Conservation (phyloP, 2,329 filamentous ascomycete species). For the Stachybotrys chlorohalonatus region DNA sequence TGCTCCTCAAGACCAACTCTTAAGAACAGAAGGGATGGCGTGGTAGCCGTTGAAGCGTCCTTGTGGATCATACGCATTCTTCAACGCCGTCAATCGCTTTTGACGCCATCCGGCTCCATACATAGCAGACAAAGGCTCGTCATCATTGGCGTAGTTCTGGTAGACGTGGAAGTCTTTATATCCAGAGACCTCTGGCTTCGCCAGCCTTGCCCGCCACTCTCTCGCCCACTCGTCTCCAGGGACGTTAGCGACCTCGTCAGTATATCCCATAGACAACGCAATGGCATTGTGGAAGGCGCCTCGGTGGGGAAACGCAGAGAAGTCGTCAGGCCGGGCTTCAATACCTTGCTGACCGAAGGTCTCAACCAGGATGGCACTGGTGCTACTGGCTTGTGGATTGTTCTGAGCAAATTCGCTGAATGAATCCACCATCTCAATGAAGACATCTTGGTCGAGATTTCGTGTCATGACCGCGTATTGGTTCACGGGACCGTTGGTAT, state of each 20-base stretch:
- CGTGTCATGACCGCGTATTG: background rate
- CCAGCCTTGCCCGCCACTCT: slow-evolving; percentile 9
- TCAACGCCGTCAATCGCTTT: slow-evolving; percentile 32
- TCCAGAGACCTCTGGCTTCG: slow-evolving; percentile 2
- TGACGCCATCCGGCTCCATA: slow-evolving; percentile 45
- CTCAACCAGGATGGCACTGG: slow-evolving; percentile 44
- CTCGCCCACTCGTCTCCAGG: slow-evolving; percentile 8
- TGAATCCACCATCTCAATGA: background rate
- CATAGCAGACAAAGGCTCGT: slow-evolving; percentile 28
- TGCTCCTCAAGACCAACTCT: background rate
- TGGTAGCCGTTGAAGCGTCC: slow-evolving; percentile 28
- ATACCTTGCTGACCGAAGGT: slow-evolving; percentile 38
- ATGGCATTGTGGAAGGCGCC: slow-evolving; percentile 9
- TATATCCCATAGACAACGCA: slow-evolving; percentile 9
- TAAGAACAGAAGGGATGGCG: background rate
- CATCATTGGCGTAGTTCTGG: slow-evolving; percentile 43
- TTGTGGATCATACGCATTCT: slow-evolving; percentile 38
- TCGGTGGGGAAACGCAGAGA: slow-evolving; percentile 12
- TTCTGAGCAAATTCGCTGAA: slow-evolving; percentile 3
- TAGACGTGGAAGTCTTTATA: slow-evolving; percentile 15
- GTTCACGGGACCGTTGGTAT: background rate
- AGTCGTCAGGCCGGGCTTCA: background rate
- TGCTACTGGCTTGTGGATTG: slow-evolving; percentile 4
- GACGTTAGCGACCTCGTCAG: slow-evolving; percentile 7
- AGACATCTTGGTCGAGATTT: background rate